These are phyloP conservation scores for Trichophyton mentagrophytes DNA, from an alignment of 2,329 filamentous ascomycete genomes.

Conservation along the genomic window DNA sequence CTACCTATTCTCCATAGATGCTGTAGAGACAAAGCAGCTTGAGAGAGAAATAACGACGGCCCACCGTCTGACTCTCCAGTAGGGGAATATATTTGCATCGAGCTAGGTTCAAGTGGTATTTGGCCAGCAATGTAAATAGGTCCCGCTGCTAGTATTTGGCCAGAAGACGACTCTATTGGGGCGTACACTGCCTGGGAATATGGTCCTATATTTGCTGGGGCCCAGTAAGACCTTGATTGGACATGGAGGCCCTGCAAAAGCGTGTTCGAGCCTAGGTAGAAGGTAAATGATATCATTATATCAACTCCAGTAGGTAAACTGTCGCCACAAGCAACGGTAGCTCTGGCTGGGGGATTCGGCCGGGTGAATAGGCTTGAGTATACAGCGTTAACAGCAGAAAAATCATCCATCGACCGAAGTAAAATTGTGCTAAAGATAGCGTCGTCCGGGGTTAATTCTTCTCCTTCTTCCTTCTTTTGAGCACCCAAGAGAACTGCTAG, in stretches of 20 bases:
- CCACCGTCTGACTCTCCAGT: conserved; percentile 10
- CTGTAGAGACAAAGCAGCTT: conserved; percentile 64
- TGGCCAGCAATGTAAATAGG: conserved; percentile 68
- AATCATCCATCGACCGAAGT: conserved; percentile 68
- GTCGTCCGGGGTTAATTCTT: conserved; percentile 22
- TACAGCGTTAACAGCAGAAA: conserved; percentile 57
- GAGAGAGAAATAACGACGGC: conserved; percentile 38
- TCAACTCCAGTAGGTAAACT: conserved; percentile 48
- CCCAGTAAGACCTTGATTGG: conserved; percentile 91
- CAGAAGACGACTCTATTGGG: conserved; percentile 25
- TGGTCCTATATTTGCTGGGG: conserved; percentile 90
- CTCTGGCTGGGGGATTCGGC: conserved; percentile 72
- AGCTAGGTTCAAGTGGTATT: conserved; percentile 71
- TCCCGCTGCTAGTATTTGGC: conserved; percentile 13
- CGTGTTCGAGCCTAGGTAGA: conserved; percentile 26
- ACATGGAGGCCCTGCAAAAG: conserved; percentile 58
- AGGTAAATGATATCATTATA: conserved; percentile 46
- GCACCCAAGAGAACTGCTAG: conserved; percentile 13
- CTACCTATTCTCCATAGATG: conserved; percentile 75
- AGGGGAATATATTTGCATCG: conserved; percentile 46
- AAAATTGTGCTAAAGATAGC: conserved; percentile 47
- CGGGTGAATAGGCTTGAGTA: conserved; percentile 63
- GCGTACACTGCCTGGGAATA: conserved; percentile 78
- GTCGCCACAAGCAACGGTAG: conserved; percentile 67
- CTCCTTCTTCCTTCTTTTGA: neutral